These are phyloP conservation scores for Acanthamoeba sp. DNA, from an alignment of 208 protist species.

Conservation along the genomic window DNA sequence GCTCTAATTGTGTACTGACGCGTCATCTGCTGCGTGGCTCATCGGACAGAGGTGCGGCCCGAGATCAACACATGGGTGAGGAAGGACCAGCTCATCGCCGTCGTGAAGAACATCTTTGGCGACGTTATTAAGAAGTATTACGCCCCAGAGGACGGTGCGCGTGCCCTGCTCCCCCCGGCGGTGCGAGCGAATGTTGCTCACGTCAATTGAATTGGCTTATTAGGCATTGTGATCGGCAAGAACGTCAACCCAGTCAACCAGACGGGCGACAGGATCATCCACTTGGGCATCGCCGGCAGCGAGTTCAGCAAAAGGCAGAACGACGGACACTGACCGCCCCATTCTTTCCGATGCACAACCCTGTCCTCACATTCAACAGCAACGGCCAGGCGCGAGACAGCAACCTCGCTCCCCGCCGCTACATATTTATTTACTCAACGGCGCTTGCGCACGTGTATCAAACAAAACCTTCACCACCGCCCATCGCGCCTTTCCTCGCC, in stretches of 20 bases:
- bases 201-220: not conserved
- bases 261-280: constrained; percentile 82
- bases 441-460: no score
- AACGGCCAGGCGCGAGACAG: no score
- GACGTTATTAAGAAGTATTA: constrained; percentile 81
- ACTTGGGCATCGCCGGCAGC: constrained; percentile 77
- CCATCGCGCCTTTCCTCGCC: no score
- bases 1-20: not conserved
- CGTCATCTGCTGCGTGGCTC: not conserved
- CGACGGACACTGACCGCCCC: constrained; percentile 54
- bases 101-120: constrained; percentile 79
- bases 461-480: no score
- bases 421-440: no score
- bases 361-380: no score
- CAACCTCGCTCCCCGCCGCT: no score
- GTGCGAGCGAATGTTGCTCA: no score
- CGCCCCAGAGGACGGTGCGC: constrained; percentile 71
- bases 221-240: constrained; percentile 82
- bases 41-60: constrained; percentile 68
- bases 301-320: constrained; percentile 52
- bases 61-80: constrained; percentile 82
- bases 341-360: no score
- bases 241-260: constrained; percentile 78
- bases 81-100: constrained; percentile 81
- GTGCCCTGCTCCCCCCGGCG: not conserved